A percentile compares a stretch with the other conserved stretches of the same genome.
phyloP scores from a whole-genome alignment of 306 rosid genomes.

The Acmispon strigosus region DNA sequence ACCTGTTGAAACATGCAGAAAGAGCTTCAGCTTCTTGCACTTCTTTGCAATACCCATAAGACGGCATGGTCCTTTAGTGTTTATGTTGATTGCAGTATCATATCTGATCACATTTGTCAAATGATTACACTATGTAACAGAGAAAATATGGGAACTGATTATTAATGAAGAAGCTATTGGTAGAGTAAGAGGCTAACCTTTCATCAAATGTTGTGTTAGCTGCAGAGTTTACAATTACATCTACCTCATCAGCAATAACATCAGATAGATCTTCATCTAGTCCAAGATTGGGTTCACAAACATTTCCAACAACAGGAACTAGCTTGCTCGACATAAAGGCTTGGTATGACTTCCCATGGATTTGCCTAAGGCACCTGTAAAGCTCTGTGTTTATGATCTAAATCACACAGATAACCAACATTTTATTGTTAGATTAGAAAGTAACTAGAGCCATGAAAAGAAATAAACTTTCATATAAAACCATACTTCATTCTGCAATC shows the following conservation, averaged over 20 bases:
- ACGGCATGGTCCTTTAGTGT: constrained; percentile 83
- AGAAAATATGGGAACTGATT: not conserved
- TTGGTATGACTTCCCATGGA: constrained; percentile 73
- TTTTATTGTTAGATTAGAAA: not conserved
- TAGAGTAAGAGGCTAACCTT: constrained; percentile 40
- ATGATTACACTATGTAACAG: not conserved
- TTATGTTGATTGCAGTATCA: constrained; percentile 79
- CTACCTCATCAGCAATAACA: constrained; percentile 64
- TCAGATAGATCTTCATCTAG: constrained; percentile 40
- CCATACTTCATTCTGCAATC: constrained; percentile 77
- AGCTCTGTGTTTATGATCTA: constrained; percentile 84
- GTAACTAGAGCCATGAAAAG: not conserved
- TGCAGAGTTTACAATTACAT: constrained; percentile 85
- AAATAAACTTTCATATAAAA: not conserved
- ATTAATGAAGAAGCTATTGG: not conserved
- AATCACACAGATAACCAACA: not conserved
- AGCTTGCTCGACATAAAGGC: constrained; percentile 83
- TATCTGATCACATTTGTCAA: constrained; percentile 35
- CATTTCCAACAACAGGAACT: constrained; percentile 78
- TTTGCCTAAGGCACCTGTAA: constrained; percentile 70
- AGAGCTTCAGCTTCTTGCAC: constrained; percentile 80
- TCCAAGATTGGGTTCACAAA: constrained; percentile 76
- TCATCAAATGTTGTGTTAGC: constrained; percentile 94
- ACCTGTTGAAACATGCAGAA: constrained; percentile 96
- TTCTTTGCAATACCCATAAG: constrained; percentile 72